Conservation (phyloP, 2,329 filamentous ascomycete species). For the Myriosclerotinia duriaeana region DNA sequence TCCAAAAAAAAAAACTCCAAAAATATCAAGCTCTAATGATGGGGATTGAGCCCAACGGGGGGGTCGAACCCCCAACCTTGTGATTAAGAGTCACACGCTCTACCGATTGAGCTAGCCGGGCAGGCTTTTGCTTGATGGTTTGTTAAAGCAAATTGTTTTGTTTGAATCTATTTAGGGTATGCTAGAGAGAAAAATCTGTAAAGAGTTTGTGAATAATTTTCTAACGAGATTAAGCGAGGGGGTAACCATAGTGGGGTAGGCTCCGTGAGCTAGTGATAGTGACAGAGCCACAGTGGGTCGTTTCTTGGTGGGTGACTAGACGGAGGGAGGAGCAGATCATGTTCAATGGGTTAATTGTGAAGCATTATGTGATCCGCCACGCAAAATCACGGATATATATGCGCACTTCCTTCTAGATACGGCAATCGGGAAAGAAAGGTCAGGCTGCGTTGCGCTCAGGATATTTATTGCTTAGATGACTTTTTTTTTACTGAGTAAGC, state of each 20-base stretch:
- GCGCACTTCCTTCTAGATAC: neutral
- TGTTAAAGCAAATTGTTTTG: fast-evolving
- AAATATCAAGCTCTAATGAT: neutral
- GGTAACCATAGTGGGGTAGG: too few relatives aligned
- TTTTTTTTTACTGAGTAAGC: neutral
- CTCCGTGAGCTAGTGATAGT: too few relatives aligned
- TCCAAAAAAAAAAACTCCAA: neutral
- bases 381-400: too few relatives aligned
- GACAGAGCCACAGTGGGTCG: too few relatives aligned
- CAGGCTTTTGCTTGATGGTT: constrained; percentile 20
- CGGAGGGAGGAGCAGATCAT: too few relatives aligned
- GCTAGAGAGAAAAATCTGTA: neutral
- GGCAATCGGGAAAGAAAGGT: too few relatives aligned
- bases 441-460: neutral
- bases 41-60: constrained; percentile 21
- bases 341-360: too few relatives aligned
- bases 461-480: neutral
- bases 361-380: too few relatives aligned
- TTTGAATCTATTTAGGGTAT: neutral
- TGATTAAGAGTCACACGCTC: constrained; percentile 39
- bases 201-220: constrained; percentile 5
- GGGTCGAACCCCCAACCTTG: constrained; percentile 22
- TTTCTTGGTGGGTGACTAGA: too few relatives aligned
- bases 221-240: constrained; percentile 7
- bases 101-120: constrained; percentile 40